Evolutionary conservation across 495 filamentous ascomycete genomes (phyloP), one percentile per base, ranked within the genome.

Genomic region (Penicillium pancosmium): DNA sequence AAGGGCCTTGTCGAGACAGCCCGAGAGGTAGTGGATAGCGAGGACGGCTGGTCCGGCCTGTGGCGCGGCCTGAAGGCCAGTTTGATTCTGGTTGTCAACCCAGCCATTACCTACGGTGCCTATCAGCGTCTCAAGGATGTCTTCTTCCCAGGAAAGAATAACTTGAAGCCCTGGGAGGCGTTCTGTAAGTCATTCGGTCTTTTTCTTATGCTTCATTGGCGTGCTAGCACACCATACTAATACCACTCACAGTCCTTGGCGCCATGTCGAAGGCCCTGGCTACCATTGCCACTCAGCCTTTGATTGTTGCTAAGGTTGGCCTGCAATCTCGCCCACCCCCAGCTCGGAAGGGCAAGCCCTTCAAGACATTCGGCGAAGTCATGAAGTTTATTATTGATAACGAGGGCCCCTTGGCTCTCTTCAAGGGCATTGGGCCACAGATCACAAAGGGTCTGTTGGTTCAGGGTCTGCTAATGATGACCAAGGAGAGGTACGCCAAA

Each of bases 381-480:
- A 97, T 99, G 92, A 78, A 78, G 36, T 96, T 91, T 68, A 97
- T 98, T 59, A 71, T 97, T 47, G 75, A 97, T 63, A 87, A 96
- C 60, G 94, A 99, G 72, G 94, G 94, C 9, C 62, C 81, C 4
- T 63, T 88, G 18, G 89, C 90, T 18, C 82, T 98, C 13, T 98
- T 97, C 81, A 99, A 98, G 78, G 94, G 94, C 21, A 96, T 99
- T 69, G 93, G 87, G 0, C 94, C 94, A 1, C 94, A 99, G 71
- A 87, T 99, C 50, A 66, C 89, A 48, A 99, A 99, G 74, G 94
- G 95, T 16, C 76, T 99, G 46, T 65, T 98, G 47, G 94, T 99
- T 5, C 94, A 99, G 68, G 94, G 94, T 53, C 78, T 98, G 50
- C 78, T 99, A 23, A 99, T 99, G 94, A 99, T 98, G 94, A 96